phyloP scores from a whole-genome alignment of 2,329 filamentous ascomycete genomes.

The Helminthosporium solani region DNA sequence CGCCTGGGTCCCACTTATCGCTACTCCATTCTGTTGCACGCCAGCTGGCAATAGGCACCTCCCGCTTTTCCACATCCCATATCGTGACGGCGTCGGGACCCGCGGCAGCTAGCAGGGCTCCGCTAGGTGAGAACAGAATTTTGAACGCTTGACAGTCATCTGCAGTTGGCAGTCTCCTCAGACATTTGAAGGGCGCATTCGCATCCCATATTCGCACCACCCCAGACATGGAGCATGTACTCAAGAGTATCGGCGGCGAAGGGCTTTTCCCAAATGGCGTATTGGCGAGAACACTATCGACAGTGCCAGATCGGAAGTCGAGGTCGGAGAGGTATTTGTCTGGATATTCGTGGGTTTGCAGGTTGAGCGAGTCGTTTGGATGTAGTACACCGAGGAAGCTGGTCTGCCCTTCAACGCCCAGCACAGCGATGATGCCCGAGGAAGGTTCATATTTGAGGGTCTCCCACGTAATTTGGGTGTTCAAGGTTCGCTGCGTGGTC shows the following conservation, averaged over 20 bases:
- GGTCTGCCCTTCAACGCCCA: conserved; percentile 27
- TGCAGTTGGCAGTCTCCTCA: conserved; percentile 31
- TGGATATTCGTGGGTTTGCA: conserved; percentile 36
- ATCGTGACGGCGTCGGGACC: conserved; percentile 47
- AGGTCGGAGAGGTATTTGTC: conserved; percentile 44
- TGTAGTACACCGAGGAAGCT: conserved; percentile 40
- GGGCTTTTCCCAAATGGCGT: conserved; percentile 9
- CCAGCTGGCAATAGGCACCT: conserved; percentile 40
- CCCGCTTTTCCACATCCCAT: conserved; percentile 44
- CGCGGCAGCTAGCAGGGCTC: conserved; percentile 46
- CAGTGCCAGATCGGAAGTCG: conserved; percentile 40
- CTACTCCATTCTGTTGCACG: conserved; percentile 27
- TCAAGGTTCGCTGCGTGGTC: conserved; percentile 31
- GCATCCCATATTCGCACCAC: conserved; percentile 45
- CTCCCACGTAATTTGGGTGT: conserved; percentile 39
- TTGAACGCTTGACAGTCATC: conserved; percentile 42
- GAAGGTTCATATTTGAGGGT: conserved; percentile 43
- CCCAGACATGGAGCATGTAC: conserved; percentile 45
- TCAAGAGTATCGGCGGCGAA: conserved; percentile 35
- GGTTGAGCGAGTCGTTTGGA: conserved; percentile 30
- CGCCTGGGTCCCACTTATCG: conserved; percentile 34
- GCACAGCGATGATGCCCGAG: conserved; percentile 43
- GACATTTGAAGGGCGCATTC: conserved; percentile 35
- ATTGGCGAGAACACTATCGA: conserved; percentile 2
- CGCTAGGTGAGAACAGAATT: conserved; percentile 48